A percentile compares a stretch with the other conserved stretches of the same genome.
Conservation (phyloP, 495 filamentous ascomycete species). For the Penicillium steckii region DNA sequence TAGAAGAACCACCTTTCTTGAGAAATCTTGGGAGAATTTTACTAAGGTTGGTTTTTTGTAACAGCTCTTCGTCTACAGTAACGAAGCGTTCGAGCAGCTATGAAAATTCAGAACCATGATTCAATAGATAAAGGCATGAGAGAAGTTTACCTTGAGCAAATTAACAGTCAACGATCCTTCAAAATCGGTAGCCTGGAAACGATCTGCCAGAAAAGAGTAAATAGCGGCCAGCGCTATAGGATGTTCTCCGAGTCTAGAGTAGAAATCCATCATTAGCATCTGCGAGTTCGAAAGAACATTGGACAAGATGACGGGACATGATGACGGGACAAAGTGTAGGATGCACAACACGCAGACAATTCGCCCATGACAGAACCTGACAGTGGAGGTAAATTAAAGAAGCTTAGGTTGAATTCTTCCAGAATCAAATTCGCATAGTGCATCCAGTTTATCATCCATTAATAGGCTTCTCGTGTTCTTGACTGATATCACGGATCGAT, state of each 20-base stretch:
- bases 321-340: too few species aligned
- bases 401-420: too few species aligned
- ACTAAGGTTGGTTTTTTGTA: conserved; percentile 66
- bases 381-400: too few species aligned
- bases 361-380: too few species aligned
- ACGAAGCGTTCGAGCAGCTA: conserved; percentile 63
- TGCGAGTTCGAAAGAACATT: conserved; percentile 3
- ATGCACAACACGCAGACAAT: too few species aligned
- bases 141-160: conserved; percentile 55
- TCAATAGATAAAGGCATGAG: not conserved
- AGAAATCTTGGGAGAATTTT: conserved; percentile 60
- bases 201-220: conserved; percentile 64
- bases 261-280: conserved; percentile 29
- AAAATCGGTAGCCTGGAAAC: conserved; percentile 64
- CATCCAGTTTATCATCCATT: too few species aligned
- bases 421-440: too few species aligned
- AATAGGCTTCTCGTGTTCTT: not conserved
- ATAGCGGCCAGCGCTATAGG: conserved; percentile 52
- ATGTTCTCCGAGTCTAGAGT: conserved; percentile 57
- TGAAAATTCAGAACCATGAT: not conserved
- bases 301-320: not conserved
- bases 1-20: conserved; percentile 64
- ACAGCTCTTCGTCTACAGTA: conserved; percentile 59
- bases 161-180: conserved; percentile 60
- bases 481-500: not conserved